phyloP scores from a whole-genome alignment of 192 early-diverging fungal genomes.

The Rhizophagus sp. region DNA sequence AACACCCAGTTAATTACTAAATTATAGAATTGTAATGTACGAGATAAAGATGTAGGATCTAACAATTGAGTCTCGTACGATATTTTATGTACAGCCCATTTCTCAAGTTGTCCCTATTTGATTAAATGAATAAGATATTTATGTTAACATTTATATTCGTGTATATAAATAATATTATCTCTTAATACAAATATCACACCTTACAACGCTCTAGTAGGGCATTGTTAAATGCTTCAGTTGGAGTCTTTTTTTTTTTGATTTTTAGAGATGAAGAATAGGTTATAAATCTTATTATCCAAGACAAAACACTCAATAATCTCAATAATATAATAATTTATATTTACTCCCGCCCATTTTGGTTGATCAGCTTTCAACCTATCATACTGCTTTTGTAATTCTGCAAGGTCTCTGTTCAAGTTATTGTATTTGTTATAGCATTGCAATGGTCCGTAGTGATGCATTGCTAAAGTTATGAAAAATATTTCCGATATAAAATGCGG shows the following conservation, averaged over 20 bases:
- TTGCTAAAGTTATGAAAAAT: slow-evolving; percentile 78
- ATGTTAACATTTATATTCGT: background rate
- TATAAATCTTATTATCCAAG: background rate
- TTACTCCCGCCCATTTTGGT: slow-evolving; percentile 36
- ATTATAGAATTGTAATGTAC: slow-evolving; percentile 79
- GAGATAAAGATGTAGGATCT: slow-evolving; percentile 68
- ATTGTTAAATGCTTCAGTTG: background rate
- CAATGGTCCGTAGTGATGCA: slow-evolving; percentile 81
- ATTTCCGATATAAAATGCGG: slow-evolving; percentile 89
- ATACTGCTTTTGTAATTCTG: slow-evolving; percentile 70
- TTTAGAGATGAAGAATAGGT: background rate
- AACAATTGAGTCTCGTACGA: slow-evolving; percentile 77
- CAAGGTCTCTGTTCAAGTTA: slow-evolving; percentile 64
- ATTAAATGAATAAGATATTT: background rate
- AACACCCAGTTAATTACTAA: slow-evolving; percentile 90
- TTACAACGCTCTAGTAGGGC: background rate
- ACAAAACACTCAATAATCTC: slow-evolving; percentile 24
- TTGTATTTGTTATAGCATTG: slow-evolving; percentile 70
- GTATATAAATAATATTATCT: background rate
- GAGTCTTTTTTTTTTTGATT: background rate
- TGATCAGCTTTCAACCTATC: slow-evolving; percentile 61
- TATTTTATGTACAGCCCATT: slow-evolving; percentile 63
- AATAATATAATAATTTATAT: slow-evolving; percentile 30
- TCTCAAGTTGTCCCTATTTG: slow-evolving; percentile 65
- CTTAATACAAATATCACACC: background rate